Conservation (phyloP, 768 basidiomycete species). For the Lactarius pseudohatsudake region DNA sequence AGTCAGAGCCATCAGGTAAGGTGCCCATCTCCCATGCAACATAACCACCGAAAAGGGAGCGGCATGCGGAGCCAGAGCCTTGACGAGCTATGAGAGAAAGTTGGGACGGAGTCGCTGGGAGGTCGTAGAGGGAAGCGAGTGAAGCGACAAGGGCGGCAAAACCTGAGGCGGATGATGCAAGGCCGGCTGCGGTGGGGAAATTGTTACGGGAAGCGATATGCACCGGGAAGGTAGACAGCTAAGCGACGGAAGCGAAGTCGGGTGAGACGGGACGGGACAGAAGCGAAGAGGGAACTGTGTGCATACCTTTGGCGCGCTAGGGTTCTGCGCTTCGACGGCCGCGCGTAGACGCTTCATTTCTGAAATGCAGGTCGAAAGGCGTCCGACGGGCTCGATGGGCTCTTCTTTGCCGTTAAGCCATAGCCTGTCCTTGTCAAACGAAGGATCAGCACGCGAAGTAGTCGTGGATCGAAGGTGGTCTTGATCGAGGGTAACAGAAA, state of each 20-base stretch:
- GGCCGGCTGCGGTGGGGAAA: constrained; percentile 97
- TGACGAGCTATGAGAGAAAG: constrained; percentile 95
- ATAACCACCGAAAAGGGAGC: constrained; percentile 95
- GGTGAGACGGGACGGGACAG: constrained; percentile 20
- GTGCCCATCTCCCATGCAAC: constrained; percentile 91
- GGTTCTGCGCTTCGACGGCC: constrained; percentile 68
- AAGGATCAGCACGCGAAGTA: constrained; percentile 79
- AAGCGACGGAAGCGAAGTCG: constrained; percentile 9
- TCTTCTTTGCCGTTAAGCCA: constrained; percentile 97
- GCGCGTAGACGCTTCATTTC: constrained; percentile 82
- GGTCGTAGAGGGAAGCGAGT: constrained; percentile 80
- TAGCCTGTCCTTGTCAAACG: constrained; percentile 72
- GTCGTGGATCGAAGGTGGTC: constrained; percentile 95
- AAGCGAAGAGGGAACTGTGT: constrained; percentile 4
- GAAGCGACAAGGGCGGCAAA: constrained; percentile 94
- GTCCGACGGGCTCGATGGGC: constrained; percentile 75
- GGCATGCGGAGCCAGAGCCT: constrained; percentile 96
- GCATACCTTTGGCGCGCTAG: constrained; percentile 63
- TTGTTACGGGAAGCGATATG: constrained; percentile 97
- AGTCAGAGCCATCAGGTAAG: constrained; percentile 72
- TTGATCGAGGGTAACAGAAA: constrained; percentile 97
- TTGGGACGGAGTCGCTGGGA: constrained; percentile 72
- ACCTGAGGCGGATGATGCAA: constrained; percentile 96
- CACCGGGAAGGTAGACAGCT: constrained; percentile 72
- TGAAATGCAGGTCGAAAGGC: constrained; percentile 79